Conservation (phyloP, 495 filamentous ascomycete species). For the Aspergillus cristatus region DNA sequence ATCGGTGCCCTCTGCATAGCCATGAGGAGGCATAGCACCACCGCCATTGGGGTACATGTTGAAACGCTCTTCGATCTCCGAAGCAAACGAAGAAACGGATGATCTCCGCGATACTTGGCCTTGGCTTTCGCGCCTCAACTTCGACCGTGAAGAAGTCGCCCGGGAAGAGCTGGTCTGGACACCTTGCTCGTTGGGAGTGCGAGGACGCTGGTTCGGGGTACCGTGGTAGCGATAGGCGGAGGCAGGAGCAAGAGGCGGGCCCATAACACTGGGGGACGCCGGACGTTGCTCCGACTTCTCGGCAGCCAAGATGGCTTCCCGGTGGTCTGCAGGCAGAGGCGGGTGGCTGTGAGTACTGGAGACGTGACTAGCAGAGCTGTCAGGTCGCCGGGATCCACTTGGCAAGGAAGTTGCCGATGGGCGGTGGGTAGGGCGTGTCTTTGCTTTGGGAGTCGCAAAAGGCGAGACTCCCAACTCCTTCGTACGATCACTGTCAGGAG, state of each 20-base stretch:
- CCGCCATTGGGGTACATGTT: conserved; percentile 55
- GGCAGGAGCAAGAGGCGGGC: conserved; percentile 73
- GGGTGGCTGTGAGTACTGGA: conserved; percentile 44
- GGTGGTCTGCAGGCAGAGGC: conserved; percentile 74
- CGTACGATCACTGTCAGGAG: conserved; percentile 23
- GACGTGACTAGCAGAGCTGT: conserved; percentile 57
- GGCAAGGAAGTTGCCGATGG: conserved; percentile 21
- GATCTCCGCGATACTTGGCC: conserved; percentile 62
- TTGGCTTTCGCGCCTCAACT: conserved; percentile 41
- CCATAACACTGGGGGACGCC: conserved; percentile 54
- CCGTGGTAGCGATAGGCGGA: conserved; percentile 55
- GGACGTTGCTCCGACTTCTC: conserved; percentile 42
- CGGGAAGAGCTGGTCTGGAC: conserved; percentile 47
- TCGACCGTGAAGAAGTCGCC: conserved; percentile 36
- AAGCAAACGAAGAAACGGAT: conserved; percentile 90
- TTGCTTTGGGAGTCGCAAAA: conserved; percentile 30
- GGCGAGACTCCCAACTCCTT: conserved; percentile 26
- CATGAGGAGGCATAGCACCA: conserved; percentile 42
- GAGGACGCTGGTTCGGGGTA: conserved; percentile 42
- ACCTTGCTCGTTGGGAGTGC: conserved; percentile 53
- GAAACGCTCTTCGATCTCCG: conserved; percentile 86
- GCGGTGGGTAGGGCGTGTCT: conserved; percentile 28
- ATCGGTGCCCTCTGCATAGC: conserved; percentile 56
- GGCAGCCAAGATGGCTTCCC: conserved; percentile 75
- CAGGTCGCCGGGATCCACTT: conserved; percentile 45